A percentile compares a stretch with the other conserved stretches of the same genome.
Conservation (phyloP, 1,284 basidiomycete species). For the Puccinia novopanici region DNA sequence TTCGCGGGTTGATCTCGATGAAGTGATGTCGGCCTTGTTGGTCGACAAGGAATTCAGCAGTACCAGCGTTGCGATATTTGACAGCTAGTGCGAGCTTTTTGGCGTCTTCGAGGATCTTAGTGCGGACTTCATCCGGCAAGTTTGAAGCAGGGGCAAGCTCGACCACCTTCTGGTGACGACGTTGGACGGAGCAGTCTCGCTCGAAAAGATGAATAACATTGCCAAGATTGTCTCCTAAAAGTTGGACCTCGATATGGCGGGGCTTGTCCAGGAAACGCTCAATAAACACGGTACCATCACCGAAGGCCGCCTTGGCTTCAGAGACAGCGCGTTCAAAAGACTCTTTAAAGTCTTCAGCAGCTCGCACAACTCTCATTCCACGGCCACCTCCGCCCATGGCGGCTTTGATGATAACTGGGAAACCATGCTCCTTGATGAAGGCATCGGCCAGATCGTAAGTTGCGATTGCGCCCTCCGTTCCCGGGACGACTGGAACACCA, state of each 20-base stretch:
- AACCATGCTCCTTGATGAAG: slow-evolving; percentile 93
- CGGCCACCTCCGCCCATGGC: slow-evolving; percentile 98
- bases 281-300: slow-evolving; percentile 97
- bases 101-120: slow-evolving; percentile 84
- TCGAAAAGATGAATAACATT: slow-evolving; percentile 97
- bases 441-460: slow-evolving; percentile 77
- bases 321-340: slow-evolving; percentile 89
- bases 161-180: slow-evolving; percentile 97
- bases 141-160: slow-evolving; percentile 97
- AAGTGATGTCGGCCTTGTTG: slow-evolving; percentile 94
- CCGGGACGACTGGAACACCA: slow-evolving; percentile 93
- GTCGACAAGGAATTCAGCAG: slow-evolving; percentile 81
- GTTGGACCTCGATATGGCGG: slow-evolving; percentile 94
- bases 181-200: slow-evolving; percentile 96
- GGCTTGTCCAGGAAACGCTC: slow-evolving; percentile 95
- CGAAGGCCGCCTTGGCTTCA: slow-evolving; percentile 94
- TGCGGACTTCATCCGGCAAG: slow-evolving; percentile 83
- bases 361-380: slow-evolving; percentile 96
- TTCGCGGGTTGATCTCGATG: slow-evolving; percentile 95
- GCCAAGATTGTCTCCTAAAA: slow-evolving; percentile 84
- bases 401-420: slow-evolving; percentile 75
- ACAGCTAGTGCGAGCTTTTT: slow-evolving; percentile 91
- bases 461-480: slow-evolving; percentile 89
- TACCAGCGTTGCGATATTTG: slow-evolving; percentile 92
- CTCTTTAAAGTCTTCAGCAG: slow-evolving; percentile 84